Evolutionary conservation across 495 filamentous ascomycete species (phyloP).

Genomic region (Cladorrhinum samala): DNA sequence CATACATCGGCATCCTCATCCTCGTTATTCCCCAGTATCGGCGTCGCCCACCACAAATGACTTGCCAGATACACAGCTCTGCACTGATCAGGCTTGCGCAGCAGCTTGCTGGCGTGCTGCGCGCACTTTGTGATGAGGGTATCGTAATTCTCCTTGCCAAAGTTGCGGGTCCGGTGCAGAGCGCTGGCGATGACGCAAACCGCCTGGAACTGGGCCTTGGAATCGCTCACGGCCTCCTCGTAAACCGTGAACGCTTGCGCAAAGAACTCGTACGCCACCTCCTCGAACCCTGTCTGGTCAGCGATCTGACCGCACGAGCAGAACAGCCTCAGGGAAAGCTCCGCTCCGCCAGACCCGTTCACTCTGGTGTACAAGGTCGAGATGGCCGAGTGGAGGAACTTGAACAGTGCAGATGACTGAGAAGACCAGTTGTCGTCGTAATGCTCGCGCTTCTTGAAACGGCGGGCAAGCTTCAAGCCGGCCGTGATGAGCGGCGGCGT

Average conservation of each 20-base stretch:
- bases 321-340: slow-evolving; percentile 82
- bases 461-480: slow-evolving; percentile 81
- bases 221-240: slow-evolving; percentile 91
- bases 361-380: slow-evolving; percentile 87
- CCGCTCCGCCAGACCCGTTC: slow-evolving; percentile 65
- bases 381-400: slow-evolving; percentile 84
- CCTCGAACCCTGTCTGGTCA: slow-evolving; percentile 87
- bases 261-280: slow-evolving; percentile 96
- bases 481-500: slow-evolving; percentile 89
- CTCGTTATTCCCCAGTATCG: slow-evolving; percentile 73
- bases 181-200: slow-evolving; percentile 91
- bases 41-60: slow-evolving; percentile 96
- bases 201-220: slow-evolving; percentile 93
- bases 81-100: slow-evolving; percentile 98
- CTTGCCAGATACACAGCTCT: slow-evolving; percentile 92
- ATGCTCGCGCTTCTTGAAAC: slow-evolving; percentile 86
- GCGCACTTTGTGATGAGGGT: slow-evolving; percentile 97
- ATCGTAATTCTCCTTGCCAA: slow-evolving; percentile 95
- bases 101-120: slow-evolving; percentile 89
- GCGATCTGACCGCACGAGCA: slow-evolving; percentile 87
- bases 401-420: slow-evolving; percentile 82
- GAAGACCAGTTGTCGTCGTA: slow-evolving; percentile 93
- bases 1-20: slow-evolving; percentile 78
- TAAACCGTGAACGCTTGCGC: slow-evolving; percentile 98
- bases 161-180: slow-evolving; percentile 77